Evolutionary conservation across 2,329 filamentous ascomycete species (phyloP), one percentile per base, ranked within the genome.

Genomic region (Rhinocladiella similis): DNA sequence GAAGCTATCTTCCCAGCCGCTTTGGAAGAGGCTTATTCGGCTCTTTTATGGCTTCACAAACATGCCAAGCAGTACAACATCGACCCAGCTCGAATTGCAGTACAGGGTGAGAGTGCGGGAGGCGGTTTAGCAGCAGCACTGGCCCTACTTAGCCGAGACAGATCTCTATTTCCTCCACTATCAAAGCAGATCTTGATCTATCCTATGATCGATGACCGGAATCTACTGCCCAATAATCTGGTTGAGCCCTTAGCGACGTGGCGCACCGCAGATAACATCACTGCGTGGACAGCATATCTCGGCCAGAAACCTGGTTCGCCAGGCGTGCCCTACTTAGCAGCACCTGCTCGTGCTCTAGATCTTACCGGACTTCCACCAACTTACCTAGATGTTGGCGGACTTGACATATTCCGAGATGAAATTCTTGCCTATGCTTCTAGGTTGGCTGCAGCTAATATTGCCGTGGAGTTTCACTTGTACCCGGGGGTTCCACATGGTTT

Each of bases 141-240:
- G 29, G 68, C 72, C 1, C 63, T 78, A 43, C 65, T 75, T 56
- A 73, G 73, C 3, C 64, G 73, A 22, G 71, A 76, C 58, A 56
- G 65, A 50, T 60, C 41, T n/a, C 55, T 65, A 4, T 61, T 58
- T 42, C 74, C 64, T 51, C 67, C 62, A 45, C 61, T 72, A 53
- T 71, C 65, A 39, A 73, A 71, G 66, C 72, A 77, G 65, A 69
- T 80, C 39, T 69, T 80, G 12, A 67, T 76, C 46, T 75, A 75
- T 41, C 76, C 75, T 2, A 80, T 80, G 77, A 66, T 80, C 9
- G 76, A 80, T 61, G 74, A 79, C 46, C 71, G 68, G 36, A 66
- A 68, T 13, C 65, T 59, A 14, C 54, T 53, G 9, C 69, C 70
- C 3, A 66, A 67, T 18, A 58, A 58, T 12, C 68, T 71, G 14